Base-by-base conservation (phyloP, 495 filamentous ascomycete genomes). In the Penicillium pancosmium region DNA sequence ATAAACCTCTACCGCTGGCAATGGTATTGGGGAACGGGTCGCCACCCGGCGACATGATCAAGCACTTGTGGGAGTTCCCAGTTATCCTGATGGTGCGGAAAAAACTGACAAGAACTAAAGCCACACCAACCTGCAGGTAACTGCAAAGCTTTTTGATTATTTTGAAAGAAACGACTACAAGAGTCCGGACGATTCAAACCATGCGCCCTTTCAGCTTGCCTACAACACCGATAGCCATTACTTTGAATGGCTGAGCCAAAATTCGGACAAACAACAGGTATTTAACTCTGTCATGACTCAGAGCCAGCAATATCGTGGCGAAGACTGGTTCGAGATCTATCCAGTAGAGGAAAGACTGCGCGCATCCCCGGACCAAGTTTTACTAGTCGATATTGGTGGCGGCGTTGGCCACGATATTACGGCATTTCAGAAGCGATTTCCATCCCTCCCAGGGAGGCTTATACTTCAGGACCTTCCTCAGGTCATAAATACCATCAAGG, bases 381-480 rank as follows among this genome's bases (percentile, higher is more conserved):
- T 84, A 2, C 59, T 86, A 0, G 80, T 85, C 10, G 84, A 87
- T 68, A 70, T 84, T 5, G 59, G 76, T 25, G 84, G 81, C 9
- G 72, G 72, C 16, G 44, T 66, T 0, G 83, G 84, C 1, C 77
- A 83, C 38, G 78, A 85, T 50, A 59, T 83, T 0, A 41, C 56
- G 4, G 60, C 54, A 3, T 78, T 86, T 54, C 61, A 52, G 4
- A 31, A 52, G 2, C 62, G 69, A 31, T 64, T 72, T 34, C 78
- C 78, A 0, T 40, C 67, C 5, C 36, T 76, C 0, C 69, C 69
- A 0, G 81, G 79, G 1, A 62, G 63, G 7, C 61, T 85, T 2
- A 62, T 85, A 15, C 54, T 84, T 4, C 75, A 85, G 64, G 82
- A 84, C 51, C 67, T 81, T 0, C 72, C 77, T 0, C 55, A 64